Percentiles rank a stretch among this genome's conserved stretches.
These are phyloP conservation scores for Xylaria scruposa DNA, from an alignment of 495 filamentous ascomycete species.

Conservation along the genomic window DNA sequence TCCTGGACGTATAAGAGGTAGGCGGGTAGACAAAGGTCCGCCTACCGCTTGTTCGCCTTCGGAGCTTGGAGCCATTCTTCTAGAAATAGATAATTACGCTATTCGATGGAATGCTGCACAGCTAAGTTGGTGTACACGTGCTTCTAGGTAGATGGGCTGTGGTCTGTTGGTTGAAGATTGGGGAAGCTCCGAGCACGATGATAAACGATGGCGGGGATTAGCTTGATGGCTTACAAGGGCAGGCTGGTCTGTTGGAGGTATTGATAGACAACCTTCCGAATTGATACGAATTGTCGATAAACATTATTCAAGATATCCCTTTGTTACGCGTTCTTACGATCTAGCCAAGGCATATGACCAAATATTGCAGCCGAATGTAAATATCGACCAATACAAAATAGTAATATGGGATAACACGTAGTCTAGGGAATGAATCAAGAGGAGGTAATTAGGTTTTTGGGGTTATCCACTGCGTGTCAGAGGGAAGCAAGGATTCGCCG, in stretches of 20 bases:
- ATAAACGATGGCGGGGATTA: not conserved
- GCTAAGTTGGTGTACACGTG: conserved; percentile 16
- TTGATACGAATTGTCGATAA: not conserved
- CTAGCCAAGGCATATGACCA: not conserved
- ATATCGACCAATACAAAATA: not conserved
- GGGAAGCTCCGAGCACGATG: conserved; percentile 26
- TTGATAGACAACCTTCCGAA: not conserved
- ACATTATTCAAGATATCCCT: not conserved
- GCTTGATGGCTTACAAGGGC: not conserved
- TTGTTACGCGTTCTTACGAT: not conserved
- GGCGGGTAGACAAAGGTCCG: conserved; percentile 19
- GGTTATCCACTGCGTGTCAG: too few species aligned
- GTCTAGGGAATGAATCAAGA: not conserved
- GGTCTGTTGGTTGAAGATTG: conserved; percentile 11
- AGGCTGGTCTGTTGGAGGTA: not conserved
- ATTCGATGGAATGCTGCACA: not conserved
- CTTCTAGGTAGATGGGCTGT: not conserved
- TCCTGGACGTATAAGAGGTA: conserved; percentile 12
- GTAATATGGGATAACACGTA: not conserved
- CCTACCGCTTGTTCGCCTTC: not conserved
- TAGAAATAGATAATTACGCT: conserved; percentile 20
- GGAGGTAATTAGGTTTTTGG: not conserved
- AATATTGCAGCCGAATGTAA: too few species aligned
- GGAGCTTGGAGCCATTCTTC: conserved; percentile 8
- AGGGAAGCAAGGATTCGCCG: too few species aligned